Base-by-base conservation (phyloP, 2,329 filamentous ascomycete species). In the Mariannaea elegans region DNA sequence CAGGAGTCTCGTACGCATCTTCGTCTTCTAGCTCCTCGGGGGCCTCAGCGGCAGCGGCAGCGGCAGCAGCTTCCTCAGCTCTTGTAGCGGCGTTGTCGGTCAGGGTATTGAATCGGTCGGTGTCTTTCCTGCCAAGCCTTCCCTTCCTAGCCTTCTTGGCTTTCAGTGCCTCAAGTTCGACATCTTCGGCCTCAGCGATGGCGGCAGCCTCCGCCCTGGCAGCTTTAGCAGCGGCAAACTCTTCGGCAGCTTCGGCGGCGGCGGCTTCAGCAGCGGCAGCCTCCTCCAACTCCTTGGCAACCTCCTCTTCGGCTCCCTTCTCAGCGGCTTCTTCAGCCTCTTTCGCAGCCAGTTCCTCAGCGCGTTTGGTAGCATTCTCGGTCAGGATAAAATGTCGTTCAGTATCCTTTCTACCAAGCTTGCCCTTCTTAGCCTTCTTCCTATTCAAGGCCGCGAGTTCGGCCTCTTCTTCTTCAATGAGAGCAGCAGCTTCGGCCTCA, bases 131-230 rank as follows among this genome's bases (percentile, higher is more conserved):
- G 3, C 67, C 70, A 12, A 82, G 66, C 59, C 76, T 83, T 50
- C 75, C 73, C 69, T 81, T 86, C 65, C 81, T 82, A 2, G 76
- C 75, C 65, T 82, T 84, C 67, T 84, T 86, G 3, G 45, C 44
- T 27, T 59, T 38, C 10, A 59, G 38, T 2, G 41, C 58, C 58
- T 66, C 27, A 5, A 62, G 60, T 45, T 62, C 68, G 49, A 58
- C 55, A n/a, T 44, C 56, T 19, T 59, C 57, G 19, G 48, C 62
- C 12, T 34, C 57, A 19, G 48, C 41, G 14, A 58, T 51, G 4
- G 51, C 45, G 21, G 52, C 51, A 38, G 53, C 56, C 8, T 51
- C 66, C 7, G 62, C 64, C 18, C 39, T 58, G 9, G 46, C 38
- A 8, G 29, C 45, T 9, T 24, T 24, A 13, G 19, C 14, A 13